phyloP scores from a whole-genome alignment of 1,284 basidiomycete genomes.

The Ceratobasidium sp. region DNA sequence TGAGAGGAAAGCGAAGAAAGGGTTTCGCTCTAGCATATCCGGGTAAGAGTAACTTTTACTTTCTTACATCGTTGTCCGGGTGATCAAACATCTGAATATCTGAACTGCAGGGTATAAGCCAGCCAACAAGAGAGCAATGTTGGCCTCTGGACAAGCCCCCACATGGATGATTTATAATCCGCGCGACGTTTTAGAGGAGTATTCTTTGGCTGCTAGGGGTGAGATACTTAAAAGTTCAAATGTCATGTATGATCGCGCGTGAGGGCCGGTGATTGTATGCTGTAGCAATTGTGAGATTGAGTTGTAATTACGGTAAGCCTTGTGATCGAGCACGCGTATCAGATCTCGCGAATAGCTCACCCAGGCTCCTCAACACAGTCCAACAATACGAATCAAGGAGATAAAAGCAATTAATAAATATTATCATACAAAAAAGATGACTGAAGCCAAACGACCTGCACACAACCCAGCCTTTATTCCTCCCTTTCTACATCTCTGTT shows the following conservation, averaged over 20 bases:
- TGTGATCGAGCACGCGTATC: too few species aligned
- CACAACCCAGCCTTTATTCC: too few species aligned
- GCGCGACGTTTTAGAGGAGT: neutral
- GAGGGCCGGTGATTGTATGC: too few species aligned
- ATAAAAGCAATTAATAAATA: too few species aligned
- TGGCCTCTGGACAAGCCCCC: conserved; percentile 9
- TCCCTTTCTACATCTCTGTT: neutral
- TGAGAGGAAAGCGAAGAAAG: conserved; percentile 1
- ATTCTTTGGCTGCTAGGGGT: neutral
- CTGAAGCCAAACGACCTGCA: too few species aligned
- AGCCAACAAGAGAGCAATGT: conserved; percentile 1
- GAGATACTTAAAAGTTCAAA: conserved; percentile 6
- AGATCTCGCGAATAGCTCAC: too few species aligned
- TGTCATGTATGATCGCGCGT: neutral
- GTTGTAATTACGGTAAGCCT: too few species aligned
- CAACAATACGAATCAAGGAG: too few species aligned
- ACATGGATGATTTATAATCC: conserved; percentile 6
- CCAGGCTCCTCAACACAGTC: too few species aligned
- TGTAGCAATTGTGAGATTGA: too few species aligned
- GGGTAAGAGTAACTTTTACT: neutral
- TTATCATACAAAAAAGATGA: too few species aligned
- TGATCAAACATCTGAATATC: neutral
- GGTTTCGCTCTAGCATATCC: conserved; percentile 20
- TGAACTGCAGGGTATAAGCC: neutral
- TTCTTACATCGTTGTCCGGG: neutral